Evolutionary conservation across 495 filamentous ascomycete species (phyloP), one percentile per base, ranked within the genome.

Genomic region (Podospora didyma): DNA sequence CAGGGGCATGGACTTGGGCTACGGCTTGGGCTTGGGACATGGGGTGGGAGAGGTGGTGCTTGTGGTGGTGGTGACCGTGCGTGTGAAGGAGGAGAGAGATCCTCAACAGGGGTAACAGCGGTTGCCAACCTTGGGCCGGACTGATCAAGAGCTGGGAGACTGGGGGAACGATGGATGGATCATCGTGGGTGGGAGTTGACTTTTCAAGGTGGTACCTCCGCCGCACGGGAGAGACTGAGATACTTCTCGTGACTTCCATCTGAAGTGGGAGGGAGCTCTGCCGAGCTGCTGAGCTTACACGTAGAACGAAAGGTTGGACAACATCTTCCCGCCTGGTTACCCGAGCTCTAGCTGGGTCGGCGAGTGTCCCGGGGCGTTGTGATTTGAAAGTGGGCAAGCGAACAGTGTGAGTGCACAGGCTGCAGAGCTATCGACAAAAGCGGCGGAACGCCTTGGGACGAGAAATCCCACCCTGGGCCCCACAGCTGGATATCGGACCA

Each of bases 391-490:
- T 26, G 42, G 23, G 47, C 28, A 28, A 16, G n/a, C 53, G 19
- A n/a, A 41, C 47, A 23, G 49, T 22, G 31, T 12, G 49, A n/a
- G 49, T 39, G 49, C 49, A 51, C 5, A 46, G 51, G 39, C 37
- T 52, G 21, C 7, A 41, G n/a, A 11, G 41, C 16, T 26, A 14
- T 22, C 10, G 20, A 23, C 7, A 41, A 9, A 23, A 11, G 14
- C 21, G 26, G 41, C 23, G 20, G 37, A 44, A 31, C 53, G 51
- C 49, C 24, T 47, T 54, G 59, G 54, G 48, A 57, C 37, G 41
- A 24, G 42, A 37, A 62, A 65, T 62, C 57, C 54, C 58, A 66
- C 61, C 51, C 59, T 64, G 58, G 28, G 62, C 51, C 61, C 60
- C 61, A 58, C 56, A 53, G 26, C 52, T 60, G 39, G 54, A 64